A percentile compares a stretch with the other conserved stretches of the same genome.
Conservation (phyloP, 2,329 filamentous ascomycete species). For the Neurospora sp. region DNA sequence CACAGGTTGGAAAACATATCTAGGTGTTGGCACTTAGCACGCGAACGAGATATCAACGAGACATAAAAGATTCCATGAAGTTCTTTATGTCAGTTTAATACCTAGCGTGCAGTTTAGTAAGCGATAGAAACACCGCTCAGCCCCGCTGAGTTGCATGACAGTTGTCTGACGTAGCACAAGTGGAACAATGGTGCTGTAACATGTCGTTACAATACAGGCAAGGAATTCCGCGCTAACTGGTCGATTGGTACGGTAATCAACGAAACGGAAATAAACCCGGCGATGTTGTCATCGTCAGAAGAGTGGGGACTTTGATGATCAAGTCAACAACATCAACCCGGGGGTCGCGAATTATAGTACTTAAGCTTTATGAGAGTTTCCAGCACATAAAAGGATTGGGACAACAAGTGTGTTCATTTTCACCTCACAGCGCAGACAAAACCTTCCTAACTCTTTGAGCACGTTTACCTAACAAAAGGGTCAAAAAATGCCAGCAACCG, state of each 20-base stretch:
- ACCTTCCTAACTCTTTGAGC: background rate
- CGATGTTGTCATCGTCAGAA: background rate
- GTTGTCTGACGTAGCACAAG: background rate
- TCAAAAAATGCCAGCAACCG: background rate
- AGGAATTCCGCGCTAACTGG: background rate
- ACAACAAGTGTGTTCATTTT: background rate
- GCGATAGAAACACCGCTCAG: background rate
- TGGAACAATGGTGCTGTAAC: background rate
- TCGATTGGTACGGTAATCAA: background rate
- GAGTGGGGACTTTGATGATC: background rate
- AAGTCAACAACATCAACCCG: background rate
- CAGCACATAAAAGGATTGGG: no score
- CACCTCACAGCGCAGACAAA: background rate
- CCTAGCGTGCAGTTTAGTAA: background rate
- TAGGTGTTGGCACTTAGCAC: background rate
- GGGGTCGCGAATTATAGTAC: no score
- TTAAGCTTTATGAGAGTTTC: no score
- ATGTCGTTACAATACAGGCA: background rate
- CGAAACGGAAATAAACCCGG: background rate
- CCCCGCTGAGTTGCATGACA: background rate
- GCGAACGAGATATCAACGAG: background rate
- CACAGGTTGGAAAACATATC: background rate
- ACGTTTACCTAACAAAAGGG: background rate
- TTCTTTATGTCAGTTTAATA: background rate
- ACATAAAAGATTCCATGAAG: background rate